A percentile compares a stretch with the other conserved stretches of the same genome.
phyloP scores from a whole-genome alignment of 768 basidiomycete genomes.

The Clavulina sp. region DNA sequence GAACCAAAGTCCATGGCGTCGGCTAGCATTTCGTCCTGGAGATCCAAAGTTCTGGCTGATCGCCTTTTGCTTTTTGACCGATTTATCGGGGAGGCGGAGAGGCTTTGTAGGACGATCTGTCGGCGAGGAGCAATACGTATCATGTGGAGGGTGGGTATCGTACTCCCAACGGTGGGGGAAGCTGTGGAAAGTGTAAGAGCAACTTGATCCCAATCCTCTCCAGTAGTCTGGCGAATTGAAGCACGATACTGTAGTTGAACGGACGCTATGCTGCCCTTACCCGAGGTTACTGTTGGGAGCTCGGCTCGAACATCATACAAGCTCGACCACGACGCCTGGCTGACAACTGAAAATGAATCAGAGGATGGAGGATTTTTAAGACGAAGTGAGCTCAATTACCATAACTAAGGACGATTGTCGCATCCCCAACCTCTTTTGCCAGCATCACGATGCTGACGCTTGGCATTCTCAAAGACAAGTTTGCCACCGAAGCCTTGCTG shows the following conservation, averaged over 20 bases:
- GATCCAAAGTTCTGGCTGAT: no score
- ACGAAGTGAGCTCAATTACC: not conserved
- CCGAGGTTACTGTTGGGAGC: not conserved
- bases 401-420: not conserved
- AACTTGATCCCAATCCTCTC: slow-evolving; percentile 12
- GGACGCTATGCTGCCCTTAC: not conserved
- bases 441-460: not conserved
- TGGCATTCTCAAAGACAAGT: not conserved
- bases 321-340: slow-evolving; percentile 10
- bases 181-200: slow-evolving; percentile 12
- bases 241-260: slow-evolving; percentile 12
- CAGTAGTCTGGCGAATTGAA: slow-evolving; percentile 12
- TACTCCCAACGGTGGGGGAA: slow-evolving; percentile 9
- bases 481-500: not conserved
- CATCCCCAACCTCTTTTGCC: not conserved
- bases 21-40: no score
- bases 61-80: no score
- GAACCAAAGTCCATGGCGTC: no score
- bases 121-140: slow-evolving; percentile 11
- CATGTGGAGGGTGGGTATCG: slow-evolving; percentile 9
- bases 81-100: no score
- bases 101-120: no score
- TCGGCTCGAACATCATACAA: slow-evolving; percentile 13
- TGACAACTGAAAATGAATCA: slow-evolving; percentile 8
- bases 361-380: no score